Conservation (phyloP, 257 asterid species). For the Craterostigma plantagineum region DNA sequence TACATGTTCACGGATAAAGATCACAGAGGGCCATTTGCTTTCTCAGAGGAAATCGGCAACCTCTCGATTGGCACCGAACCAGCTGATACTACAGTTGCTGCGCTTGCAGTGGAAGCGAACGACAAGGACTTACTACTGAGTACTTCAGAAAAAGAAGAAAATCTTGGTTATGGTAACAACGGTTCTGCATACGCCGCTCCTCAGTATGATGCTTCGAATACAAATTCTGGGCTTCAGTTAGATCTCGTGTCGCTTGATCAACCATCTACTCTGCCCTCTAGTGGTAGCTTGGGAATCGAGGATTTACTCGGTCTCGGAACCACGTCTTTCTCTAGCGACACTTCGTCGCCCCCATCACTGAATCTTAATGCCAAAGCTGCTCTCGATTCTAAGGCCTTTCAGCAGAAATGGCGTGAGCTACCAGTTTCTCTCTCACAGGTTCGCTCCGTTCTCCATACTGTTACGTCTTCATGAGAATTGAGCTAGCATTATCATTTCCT, state of each 20-base stretch:
- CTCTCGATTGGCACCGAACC: slow-evolving; percentile 50
- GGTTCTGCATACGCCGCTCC: slow-evolving; percentile 73
- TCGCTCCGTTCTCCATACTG: no score
- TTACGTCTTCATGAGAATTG: no score
- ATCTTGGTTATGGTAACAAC: slow-evolving; percentile 30
- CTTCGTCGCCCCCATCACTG: slow-evolving; percentile 37
- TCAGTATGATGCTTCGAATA: slow-evolving; percentile 23
- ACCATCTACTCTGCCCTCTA: slow-evolving; percentile 22
- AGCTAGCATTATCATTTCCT: no score
- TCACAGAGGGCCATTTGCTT: slow-evolving; percentile 90
- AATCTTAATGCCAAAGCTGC: slow-evolving; percentile 59
- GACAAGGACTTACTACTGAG: slow-evolving; percentile 78
- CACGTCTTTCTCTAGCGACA: slow-evolving; percentile 14
- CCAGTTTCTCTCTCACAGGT: slow-evolving; percentile 26
- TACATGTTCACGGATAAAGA: slow-evolving; percentile 97
- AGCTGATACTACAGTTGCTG: slow-evolving; percentile 30
- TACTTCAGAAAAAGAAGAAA: slow-evolving; percentile 77
- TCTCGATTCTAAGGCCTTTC: slow-evolving; percentile 56
- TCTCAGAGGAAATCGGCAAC: slow-evolving; percentile 71
- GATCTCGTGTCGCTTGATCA: slow-evolving; percentile 73
- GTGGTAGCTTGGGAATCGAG: slow-evolving; percentile 57
- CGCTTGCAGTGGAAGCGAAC: slow-evolving; percentile 71
- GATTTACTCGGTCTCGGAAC: slow-evolving; percentile 74
- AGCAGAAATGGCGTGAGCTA: slow-evolving; percentile 94
- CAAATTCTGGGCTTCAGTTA: slow-evolving; percentile 19